A percentile compares a stretch with the other conserved stretches of the same genome.
These are phyloP conservation scores for Backusella westeae DNA, from an alignment of 192 early-diverging fungal genomes.

Conservation along the genomic window DNA sequence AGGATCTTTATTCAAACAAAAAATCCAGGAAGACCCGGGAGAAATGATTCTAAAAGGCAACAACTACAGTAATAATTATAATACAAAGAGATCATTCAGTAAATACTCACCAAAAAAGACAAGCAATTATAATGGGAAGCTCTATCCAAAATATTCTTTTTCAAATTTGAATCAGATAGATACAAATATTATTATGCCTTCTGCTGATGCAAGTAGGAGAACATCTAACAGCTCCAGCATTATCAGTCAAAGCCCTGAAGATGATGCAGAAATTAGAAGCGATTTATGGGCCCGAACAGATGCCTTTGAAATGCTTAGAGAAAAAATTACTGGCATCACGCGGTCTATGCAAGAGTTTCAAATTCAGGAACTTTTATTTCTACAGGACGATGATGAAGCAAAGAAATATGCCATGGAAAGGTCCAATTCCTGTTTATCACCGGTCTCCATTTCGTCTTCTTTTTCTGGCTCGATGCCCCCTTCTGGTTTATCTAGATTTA, in stretches of 20 bases:
- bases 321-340: conserved; percentile 19
- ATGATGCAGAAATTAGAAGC: not conserved
- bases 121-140: not conserved
- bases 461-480: not conserved
- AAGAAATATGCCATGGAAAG: not conserved
- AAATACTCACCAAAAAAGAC: not conserved
- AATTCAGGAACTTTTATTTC: conserved; percentile 8
- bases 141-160: not conserved
- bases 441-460: not conserved
- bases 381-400: not conserved
- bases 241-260: not conserved
- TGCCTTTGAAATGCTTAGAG: conserved; percentile 18
- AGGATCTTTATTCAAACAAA: not conserved
- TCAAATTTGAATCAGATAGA: not conserved
- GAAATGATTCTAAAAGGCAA: not conserved
- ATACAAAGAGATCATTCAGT: not conserved
- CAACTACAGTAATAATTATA: not conserved
- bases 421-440: not conserved
- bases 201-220: not conserved
- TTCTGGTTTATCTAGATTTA: not conserved
- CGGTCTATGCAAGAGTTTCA: conserved; percentile 23
- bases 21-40: not conserved
- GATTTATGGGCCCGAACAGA: conserved; percentile 9
- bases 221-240: not conserved
- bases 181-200: not conserved